Conservation (phyloP, 164 flowering plant species). For the Nelumbo lutea region DNA sequence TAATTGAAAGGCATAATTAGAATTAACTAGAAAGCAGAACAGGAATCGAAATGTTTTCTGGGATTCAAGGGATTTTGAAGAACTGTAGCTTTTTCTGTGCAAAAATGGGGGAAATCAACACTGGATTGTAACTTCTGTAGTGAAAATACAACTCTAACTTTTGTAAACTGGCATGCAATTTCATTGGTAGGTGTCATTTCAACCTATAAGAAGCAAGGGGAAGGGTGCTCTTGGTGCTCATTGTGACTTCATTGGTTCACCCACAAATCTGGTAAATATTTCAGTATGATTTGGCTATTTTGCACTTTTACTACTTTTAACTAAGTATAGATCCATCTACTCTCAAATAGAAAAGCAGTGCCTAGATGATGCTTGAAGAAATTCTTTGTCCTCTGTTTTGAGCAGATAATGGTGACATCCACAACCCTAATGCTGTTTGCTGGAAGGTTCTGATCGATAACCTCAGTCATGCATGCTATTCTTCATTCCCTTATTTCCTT, state of each 20-base stretch:
- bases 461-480: neutral
- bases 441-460: slow-evolving; percentile 71
- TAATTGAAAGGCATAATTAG: no score
- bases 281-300: neutral
- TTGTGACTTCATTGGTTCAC: slow-evolving; percentile 76
- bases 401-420: slow-evolving; percentile 79
- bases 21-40: no score
- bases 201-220: slow-evolving; percentile 47
- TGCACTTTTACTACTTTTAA: no score
- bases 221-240: slow-evolving; percentile 70
- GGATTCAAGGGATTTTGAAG: no score
- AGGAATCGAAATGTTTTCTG: no score
- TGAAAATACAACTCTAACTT: no score
- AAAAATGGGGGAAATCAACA: no score
- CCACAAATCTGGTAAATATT: slow-evolving; percentile 69
- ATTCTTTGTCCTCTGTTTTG: neutral
- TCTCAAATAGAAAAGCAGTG: no score
- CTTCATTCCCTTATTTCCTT: slow-evolving; percentile 21
- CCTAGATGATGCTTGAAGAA: neutral
- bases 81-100: no score
- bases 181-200: slow-evolving; percentile 8
- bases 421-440: slow-evolving; percentile 91
- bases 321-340: neutral
- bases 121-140: no score
- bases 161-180: neutral